These are phyloP conservation scores for Rheum nobile DNA, from an alignment of 148 eudicot genomes.

Conservation along the genomic window DNA sequence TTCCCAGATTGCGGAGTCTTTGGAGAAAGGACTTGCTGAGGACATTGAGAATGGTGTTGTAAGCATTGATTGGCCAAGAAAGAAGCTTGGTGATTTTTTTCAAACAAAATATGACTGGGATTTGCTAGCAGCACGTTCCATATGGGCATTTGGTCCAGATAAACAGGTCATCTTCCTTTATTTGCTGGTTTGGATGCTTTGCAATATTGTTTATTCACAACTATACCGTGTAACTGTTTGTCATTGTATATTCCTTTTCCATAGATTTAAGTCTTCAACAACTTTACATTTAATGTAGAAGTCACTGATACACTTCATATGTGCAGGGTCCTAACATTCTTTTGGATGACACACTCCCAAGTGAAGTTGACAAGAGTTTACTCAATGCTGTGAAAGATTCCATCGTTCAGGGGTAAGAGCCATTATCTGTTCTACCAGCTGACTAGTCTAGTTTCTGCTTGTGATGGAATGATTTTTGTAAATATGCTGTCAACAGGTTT, in stretches of 20 bases:
- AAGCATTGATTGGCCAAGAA: slow-evolving; percentile 90
- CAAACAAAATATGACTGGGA: slow-evolving; percentile 98
- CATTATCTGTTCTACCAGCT: neutral
- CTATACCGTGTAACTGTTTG: neutral
- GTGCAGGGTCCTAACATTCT: slow-evolving; percentile 89
- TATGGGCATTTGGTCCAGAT: slow-evolving; percentile 99
- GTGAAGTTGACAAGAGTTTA: slow-evolving; percentile 91
- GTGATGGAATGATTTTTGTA: neutral
- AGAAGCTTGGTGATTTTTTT: slow-evolving; percentile 82
- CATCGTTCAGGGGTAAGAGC: slow-evolving; percentile 86
- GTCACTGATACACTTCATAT: neutral
- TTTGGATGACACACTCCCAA: slow-evolving; percentile 91
- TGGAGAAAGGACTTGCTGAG: slow-evolving; percentile 98
- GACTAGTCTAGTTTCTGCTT: neutral
- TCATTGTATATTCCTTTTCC: neutral
- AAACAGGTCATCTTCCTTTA: slow-evolving; percentile 52
- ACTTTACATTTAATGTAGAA: neutral
- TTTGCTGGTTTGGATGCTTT: neutral
- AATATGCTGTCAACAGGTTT: slow-evolving; percentile 36
- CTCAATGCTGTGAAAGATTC: slow-evolving; percentile 92
- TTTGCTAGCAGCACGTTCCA: slow-evolving; percentile 91
- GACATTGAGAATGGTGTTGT: slow-evolving; percentile 88
- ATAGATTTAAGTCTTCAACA: neutral
- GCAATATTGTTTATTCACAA: neutral
- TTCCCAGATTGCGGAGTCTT: slow-evolving; percentile 82